Conservation (phyloP, 306 rosid genomes). For the Prunus fruticosa region DNA sequence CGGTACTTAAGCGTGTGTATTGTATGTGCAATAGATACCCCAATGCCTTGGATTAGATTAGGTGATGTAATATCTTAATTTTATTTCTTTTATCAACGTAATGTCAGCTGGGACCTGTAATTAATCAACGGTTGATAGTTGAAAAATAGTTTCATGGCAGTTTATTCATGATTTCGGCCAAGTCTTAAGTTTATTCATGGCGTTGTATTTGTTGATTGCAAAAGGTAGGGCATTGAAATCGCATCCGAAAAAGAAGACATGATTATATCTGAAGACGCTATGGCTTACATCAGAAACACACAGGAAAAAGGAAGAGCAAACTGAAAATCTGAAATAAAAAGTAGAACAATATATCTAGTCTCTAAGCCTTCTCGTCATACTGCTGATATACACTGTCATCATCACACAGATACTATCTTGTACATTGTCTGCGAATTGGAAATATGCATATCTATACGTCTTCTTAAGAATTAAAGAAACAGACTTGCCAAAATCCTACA, state of each 20-base stretch:
- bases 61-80: neutral
- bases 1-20: conserved; percentile 11
- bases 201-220: too few species aligned
- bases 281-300: too few species aligned
- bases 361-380: neutral
- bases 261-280: neutral
- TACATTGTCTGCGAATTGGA: neutral
- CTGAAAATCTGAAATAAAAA: too few species aligned
- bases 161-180: neutral
- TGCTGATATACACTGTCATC: neutral
- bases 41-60: neutral
- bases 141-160: neutral
- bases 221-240: neutral
- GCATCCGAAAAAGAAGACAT: neutral
- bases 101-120: neutral
- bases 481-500: neutral
- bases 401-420: neutral
- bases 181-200: neutral
- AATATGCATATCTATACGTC: neutral
- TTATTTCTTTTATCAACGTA: conserved; percentile 6
- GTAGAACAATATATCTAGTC: neutral
- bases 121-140: neutral
- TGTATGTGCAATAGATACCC: conserved; percentile 11
- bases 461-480: neutral
- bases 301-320: too few species aligned